Conservation (phyloP, 257 asterid species). For the Plantago elongata region DNA sequence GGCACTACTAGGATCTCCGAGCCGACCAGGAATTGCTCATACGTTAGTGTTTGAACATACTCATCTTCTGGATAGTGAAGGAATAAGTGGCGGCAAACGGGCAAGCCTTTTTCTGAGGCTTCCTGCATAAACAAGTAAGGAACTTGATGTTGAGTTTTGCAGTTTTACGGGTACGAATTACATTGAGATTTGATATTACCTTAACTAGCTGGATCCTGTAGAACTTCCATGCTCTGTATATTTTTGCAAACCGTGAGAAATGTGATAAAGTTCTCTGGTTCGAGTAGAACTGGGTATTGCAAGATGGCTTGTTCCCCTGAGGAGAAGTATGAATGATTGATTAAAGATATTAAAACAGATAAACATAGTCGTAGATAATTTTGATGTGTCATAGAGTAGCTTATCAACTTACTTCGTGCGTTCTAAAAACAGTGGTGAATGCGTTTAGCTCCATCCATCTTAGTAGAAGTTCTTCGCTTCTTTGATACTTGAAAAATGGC, state of each 20-base stretch:
- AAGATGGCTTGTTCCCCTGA: constrained; percentile 88
- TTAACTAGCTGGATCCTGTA: constrained; percentile 81
- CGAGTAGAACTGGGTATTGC: constrained; percentile 83
- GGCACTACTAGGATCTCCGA: constrained; percentile 88
- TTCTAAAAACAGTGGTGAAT: constrained; percentile 78
- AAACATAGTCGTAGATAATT: neutral
- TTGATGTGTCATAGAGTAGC: neutral
- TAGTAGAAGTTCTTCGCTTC: constrained; percentile 83
- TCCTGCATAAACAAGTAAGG: constrained; percentile 38
- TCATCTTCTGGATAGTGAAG: constrained; percentile 86
- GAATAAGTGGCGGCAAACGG: constrained; percentile 89
- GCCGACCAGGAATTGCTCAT: constrained; percentile 84
- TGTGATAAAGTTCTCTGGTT: constrained; percentile 66
- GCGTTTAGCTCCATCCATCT: constrained; percentile 96
- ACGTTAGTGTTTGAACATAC: constrained; percentile 48
- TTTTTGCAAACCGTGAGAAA: constrained; percentile 73
- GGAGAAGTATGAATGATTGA: neutral
- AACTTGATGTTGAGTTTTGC: neutral
- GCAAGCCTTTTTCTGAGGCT: constrained; percentile 80
- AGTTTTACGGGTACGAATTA: neutral
- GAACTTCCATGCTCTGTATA: constrained; percentile 88
- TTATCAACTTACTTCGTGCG: constrained; percentile 74
- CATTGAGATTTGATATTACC: constrained; percentile 32
- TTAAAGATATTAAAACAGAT: neutral
- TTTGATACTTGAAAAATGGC: constrained; percentile 63